Evolutionary conservation across 495 filamentous ascomycete genomes (phyloP), one percentile per base, ranked within the genome.

Genomic region (Darksidea phi): DNA sequence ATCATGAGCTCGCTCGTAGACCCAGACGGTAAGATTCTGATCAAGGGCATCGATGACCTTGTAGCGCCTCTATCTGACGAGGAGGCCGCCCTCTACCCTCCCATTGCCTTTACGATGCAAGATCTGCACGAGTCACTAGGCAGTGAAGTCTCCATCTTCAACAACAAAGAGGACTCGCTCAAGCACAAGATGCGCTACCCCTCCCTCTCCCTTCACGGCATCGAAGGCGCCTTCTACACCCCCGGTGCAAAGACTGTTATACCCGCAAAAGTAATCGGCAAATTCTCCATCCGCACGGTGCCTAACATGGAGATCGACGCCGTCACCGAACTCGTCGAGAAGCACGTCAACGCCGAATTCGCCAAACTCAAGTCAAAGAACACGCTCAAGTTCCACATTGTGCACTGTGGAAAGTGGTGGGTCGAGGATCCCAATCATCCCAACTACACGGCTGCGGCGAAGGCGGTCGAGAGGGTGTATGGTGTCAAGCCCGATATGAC

Each of bases 211-310:
- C 79, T 99, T 41, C 94, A 99, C 79, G 94, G 94, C 67, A 72
- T 99, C 68, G 94, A 99, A 75, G 94, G 94, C 24, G 94, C 90
- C 63, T 99, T 95, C 79, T 96, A 90, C 18, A 88, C 86, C 4
- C 84, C 90, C 10, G 94, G 94, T 17, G 95, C 92, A 15, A 99
- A 99, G 82, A 99, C 94, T 0, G 94, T 99, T 69, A 99, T 99
- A 59, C 94, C 94, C 0, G 93, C 94, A 60, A 97, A 95, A 77
- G 95, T 97, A 38, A 86, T 86, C 61, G 94, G 95, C 70, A 99
- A 99, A 76, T 99, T 99, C 78, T 95, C 89, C 23, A 95, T 99
- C 73, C 84, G 94, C 50, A 97, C 92, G 43, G 94, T 99, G 24
- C 94, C 94, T 25, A 84, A 99, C 77, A 99, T 99, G 95, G 87